These are phyloP conservation scores for Globisporangium canariense DNA, from an alignment of 352 stramenopile species.

Conservation along the genomic window DNA sequence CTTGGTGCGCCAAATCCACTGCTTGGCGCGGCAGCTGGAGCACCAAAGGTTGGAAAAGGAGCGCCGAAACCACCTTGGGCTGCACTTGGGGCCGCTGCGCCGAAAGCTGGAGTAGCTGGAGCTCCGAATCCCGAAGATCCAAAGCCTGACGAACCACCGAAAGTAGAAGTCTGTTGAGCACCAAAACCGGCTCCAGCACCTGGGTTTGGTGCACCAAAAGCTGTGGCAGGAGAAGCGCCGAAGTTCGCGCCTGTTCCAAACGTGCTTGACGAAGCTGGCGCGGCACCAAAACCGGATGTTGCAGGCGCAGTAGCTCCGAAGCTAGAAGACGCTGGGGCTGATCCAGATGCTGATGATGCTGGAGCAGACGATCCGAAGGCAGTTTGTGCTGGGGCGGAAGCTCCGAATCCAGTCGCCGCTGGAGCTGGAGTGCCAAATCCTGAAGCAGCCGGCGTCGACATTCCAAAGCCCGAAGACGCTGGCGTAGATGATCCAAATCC, in stretches of 20 bases:
- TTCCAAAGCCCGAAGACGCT: constrained; percentile 22
- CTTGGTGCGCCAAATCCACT: constrained; percentile 27
- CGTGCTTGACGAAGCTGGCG: constrained; percentile 9
- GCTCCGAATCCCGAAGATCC: constrained; percentile 16
- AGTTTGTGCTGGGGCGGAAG: constrained; percentile 1
- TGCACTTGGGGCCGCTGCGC: constrained; percentile 12
- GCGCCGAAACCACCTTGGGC: constrained; percentile 4
- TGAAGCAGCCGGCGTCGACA: constrained; percentile 10
- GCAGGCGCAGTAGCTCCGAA: constrained; percentile 25
- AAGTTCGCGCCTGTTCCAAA: constrained; percentile 12
- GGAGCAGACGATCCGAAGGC: constrained; percentile 8
- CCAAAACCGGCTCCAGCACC: not conserved
- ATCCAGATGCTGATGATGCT: constrained; percentile 13
- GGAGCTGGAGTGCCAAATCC: constrained; percentile 13
- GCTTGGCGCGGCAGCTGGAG: constrained; percentile 14
- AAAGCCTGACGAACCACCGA: constrained; percentile 31
- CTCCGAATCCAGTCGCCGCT: constrained; percentile 11
- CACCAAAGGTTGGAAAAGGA: constrained; percentile 13
- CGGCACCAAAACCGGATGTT: constrained; percentile 33
- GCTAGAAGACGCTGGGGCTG: constrained; percentile 14
- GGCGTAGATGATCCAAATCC: constrained; percentile 20
- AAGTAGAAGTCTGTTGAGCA: constrained; percentile 20
- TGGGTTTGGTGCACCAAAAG: constrained; percentile 18
- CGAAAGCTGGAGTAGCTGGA: constrained; percentile 18
- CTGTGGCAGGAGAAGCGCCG: constrained; percentile 1